Conservation (phyloP, 768 basidiomycete genomes). For the Trametes gibbosa region DNA sequence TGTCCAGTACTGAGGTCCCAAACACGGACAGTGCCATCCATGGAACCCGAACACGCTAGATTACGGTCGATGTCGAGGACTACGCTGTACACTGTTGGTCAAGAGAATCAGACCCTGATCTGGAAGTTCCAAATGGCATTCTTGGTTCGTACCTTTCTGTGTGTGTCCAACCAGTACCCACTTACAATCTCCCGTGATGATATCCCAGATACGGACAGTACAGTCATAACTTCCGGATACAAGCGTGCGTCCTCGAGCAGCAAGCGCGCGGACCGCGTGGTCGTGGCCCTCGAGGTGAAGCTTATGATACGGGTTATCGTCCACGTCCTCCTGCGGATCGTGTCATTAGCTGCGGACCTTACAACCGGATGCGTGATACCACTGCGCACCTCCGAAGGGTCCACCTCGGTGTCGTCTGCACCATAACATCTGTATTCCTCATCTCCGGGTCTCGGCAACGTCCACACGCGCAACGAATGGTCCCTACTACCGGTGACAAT, state of each 20-base stretch:
- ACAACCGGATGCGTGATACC: not conserved
- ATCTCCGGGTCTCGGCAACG: slow-evolving; percentile 64
- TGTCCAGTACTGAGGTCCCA: slow-evolving; percentile 87
- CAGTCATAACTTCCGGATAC: slow-evolving; percentile 97
- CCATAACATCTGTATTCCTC: slow-evolving; percentile 71
- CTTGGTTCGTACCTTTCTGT: slow-evolving; percentile 68
- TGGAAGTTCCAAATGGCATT: not conserved
- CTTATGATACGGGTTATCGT: slow-evolving; percentile 87
- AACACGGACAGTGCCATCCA: slow-evolving; percentile 96
- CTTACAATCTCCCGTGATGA: slow-evolving; percentile 76
- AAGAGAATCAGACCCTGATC: not conserved
- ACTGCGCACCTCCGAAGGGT: slow-evolving; percentile 46
- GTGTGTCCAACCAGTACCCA: slow-evolving; percentile 85
- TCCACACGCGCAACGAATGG: slow-evolving; percentile 65
- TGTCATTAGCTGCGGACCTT: not conserved
- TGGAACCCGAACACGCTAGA: slow-evolving; percentile 94
- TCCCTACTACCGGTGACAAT: slow-evolving; percentile 75
- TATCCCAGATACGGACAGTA: slow-evolving; percentile 94
- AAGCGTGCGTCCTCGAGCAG: slow-evolving; percentile 83
- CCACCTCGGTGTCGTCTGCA: slow-evolving; percentile 57
- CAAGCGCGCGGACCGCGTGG: slow-evolving; percentile 89
- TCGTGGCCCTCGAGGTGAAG: slow-evolving; percentile 85
- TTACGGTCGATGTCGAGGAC: slow-evolving; percentile 84
- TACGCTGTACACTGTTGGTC: slow-evolving; percentile 84
- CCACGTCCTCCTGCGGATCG: slow-evolving; percentile 53